Evolutionary conservation across 345 rosid species (phyloP).

Genomic region (Microthlaspi erraticum): DNA sequence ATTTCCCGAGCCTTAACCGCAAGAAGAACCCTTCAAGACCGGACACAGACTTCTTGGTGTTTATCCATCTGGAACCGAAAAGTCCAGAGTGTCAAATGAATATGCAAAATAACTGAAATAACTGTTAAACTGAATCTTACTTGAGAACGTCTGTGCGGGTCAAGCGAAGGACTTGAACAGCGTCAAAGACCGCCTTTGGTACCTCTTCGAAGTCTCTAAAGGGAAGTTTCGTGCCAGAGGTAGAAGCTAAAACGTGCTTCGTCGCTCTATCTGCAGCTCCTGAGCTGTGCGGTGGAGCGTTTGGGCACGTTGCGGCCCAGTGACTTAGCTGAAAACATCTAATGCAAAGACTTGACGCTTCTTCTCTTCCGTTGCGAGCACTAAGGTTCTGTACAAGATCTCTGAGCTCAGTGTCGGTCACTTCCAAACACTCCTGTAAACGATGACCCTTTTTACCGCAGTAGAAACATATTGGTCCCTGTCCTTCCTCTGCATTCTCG

Average conservation of each 20-base stretch:
- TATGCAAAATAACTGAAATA: background rate
- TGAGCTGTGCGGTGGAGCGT: conserved; percentile 42
- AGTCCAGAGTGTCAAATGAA: conserved; percentile 2
- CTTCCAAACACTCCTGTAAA: conserved; percentile 64
- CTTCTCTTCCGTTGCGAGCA: conserved; percentile 49
- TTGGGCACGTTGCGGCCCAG: conserved; percentile 81
- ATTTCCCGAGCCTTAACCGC: conserved; percentile 81
- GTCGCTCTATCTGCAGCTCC: conserved; percentile 41
- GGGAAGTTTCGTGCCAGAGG: conserved; percentile 46
- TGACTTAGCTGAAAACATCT: conserved; percentile 75
- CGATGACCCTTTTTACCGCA: conserved; percentile 75
- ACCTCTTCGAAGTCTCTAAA: conserved; percentile 42
- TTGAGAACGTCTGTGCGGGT: conserved; percentile 72
- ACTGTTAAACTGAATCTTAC: conserved; percentile 48
- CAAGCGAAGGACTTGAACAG: conserved; percentile 65
- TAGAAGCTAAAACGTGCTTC: conserved; percentile 43
- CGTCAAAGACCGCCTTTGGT: conserved; percentile 60
- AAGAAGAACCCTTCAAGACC: conserved; percentile 77
- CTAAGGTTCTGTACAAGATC: conserved; percentile 53
- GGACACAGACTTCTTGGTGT: conserved; percentile 50
- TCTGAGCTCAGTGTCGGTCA: conserved; percentile 66
- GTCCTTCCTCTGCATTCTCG: conserved; percentile 44
- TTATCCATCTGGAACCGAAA: conserved; percentile 60
- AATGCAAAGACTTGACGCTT: conserved; percentile 56
- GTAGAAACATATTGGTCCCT: conserved; percentile 68